Evolutionary conservation across 768 basidiomycete genomes (phyloP).

Genomic region (Mycena alexandri): DNA sequence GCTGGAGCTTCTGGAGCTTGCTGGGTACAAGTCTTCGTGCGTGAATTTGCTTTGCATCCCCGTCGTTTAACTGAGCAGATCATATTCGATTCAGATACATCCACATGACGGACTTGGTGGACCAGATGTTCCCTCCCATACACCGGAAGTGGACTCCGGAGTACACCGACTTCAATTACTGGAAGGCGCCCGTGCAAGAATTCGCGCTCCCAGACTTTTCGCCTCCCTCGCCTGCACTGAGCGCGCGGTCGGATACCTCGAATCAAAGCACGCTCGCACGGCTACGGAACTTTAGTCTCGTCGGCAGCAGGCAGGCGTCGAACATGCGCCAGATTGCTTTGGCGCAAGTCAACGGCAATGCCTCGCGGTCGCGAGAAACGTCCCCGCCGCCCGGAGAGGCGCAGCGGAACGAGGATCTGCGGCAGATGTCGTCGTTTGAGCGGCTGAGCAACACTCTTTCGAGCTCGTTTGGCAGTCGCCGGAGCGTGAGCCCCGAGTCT

Average conservation of each 20-base stretch:
- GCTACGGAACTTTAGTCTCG: slow-evolving; percentile 83
- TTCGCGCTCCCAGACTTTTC: slow-evolving; percentile 83
- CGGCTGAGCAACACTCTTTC: slow-evolving; percentile 70
- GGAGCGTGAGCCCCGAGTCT: slow-evolving; percentile 69
- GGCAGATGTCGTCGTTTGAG: slow-evolving; percentile 85
- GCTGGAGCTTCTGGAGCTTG: slow-evolving; percentile 95
- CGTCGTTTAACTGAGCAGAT: not conserved
- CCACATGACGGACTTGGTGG: slow-evolving; percentile 99
- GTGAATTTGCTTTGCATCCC: slow-evolving; percentile 43
- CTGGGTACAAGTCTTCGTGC: slow-evolving; percentile 96
- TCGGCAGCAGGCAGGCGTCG: slow-evolving; percentile 58
- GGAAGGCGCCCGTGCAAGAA: slow-evolving; percentile 86
- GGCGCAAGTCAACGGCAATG: slow-evolving; percentile 29
- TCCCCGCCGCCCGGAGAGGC: slow-evolving; percentile 48
- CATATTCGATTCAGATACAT: slow-evolving; percentile 75
- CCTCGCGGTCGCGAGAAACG: slow-evolving; percentile 39
- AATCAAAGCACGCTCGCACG: slow-evolving; percentile 71
- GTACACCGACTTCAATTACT: slow-evolving; percentile 97
- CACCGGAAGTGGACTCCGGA: slow-evolving; percentile 89
- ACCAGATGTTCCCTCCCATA: slow-evolving; percentile 99
- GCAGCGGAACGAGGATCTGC: slow-evolving; percentile 60
- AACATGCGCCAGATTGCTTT: slow-evolving; percentile 31
- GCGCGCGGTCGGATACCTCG: slow-evolving; percentile 91
- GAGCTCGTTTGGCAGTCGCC: slow-evolving; percentile 41
- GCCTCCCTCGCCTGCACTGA: slow-evolving; percentile 93